Base-by-base conservation (phyloP, 148 eudicot genomes). In the Silene uniflora region DNA sequence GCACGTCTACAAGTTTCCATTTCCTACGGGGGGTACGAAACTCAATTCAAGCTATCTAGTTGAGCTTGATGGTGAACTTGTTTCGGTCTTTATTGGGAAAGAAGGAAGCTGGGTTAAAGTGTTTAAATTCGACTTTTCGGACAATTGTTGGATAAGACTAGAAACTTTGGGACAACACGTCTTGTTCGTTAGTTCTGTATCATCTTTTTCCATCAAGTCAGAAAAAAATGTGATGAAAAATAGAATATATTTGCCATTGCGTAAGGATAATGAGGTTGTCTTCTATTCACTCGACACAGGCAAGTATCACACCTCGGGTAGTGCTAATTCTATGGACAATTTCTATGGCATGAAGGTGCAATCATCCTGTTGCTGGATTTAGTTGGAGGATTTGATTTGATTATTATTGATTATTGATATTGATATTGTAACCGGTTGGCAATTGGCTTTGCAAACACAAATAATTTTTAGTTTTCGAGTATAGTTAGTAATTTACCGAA, bases 101-200 rank as follows among this genome's bases (percentile, higher is more conserved):
- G 0, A 13, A 25, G 77, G 70, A 52, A 75, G 71, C 39, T 35
- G 39, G 39, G 42, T 64, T 52, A 39, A 64, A n/a, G 46, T 75
- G 71, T 73, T 73, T 16, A 62, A 16, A 21, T 44, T 73, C 58
- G 24, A 73, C 29, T 10, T 21, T n/a, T 10, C 19, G 10, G 24
- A 23, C 4, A 52, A 27, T 10, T 4, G 19, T 17, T 75, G 77
- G 71, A 19, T 24, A 10, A 18, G 46, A 64, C 24, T 75, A 9
- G 14, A 75, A 25, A 24, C 25, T 42, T 54, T 75, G 55, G 77
- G 16, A 14, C 27, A 64, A 18, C 25, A 75, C n/a, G 21, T 12
- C 44, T 65, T 65, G 69, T 29, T 65, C 27, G 14, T 65, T n/a
- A 29, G 18, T 14, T 16, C 6, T 10, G 16, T n/a, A 12, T 25